These are phyloP conservation scores for Clonostachys rhizophaga DNA, from an alignment of 2,329 filamentous ascomycete genomes.

Conservation along the genomic window DNA sequence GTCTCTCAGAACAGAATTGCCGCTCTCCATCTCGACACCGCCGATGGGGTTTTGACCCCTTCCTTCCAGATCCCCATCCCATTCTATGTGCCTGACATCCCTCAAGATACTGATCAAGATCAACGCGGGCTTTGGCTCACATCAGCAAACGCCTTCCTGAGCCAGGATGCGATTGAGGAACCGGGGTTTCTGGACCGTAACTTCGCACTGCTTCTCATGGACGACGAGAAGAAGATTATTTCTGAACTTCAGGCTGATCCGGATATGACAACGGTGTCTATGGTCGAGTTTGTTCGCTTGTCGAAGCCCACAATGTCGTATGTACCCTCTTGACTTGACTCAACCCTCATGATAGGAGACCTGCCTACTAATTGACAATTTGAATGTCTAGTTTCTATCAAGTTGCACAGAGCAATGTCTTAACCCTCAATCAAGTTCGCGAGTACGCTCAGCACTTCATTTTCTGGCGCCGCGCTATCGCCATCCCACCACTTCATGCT, in stretches of 20 bases:
- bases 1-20: constrained; percentile 84
- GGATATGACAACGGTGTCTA: constrained; percentile 69
- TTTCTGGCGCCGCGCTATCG: constrained; percentile 90
- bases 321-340: constrained; percentile 13
- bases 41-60: constrained; percentile 51
- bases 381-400: constrained; percentile 50
- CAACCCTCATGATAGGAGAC: neutral
- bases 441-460: constrained; percentile 90
- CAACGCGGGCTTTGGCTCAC: constrained; percentile 81
- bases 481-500: constrained; percentile 85
- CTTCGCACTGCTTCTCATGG: constrained; percentile 79
- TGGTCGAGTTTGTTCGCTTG: constrained; percentile 78
- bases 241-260: constrained; percentile 73
- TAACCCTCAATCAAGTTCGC: constrained; percentile 76
- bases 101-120: constrained; percentile 56
- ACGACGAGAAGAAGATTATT: constrained; percentile 71
- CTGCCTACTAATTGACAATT: neutral
- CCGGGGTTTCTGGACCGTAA: constrained; percentile 73
- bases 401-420: constrained; percentile 64
- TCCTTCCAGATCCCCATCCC: constrained; percentile 62
- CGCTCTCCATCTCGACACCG: constrained; percentile 69
- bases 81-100: constrained; percentile 68
- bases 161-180: constrained; percentile 64
- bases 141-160: constrained; percentile 71
- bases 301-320: constrained; percentile 64